Percentiles rank a stretch among this genome's conserved stretches.
These are phyloP conservation scores for Forsythia viridissima DNA, from an alignment of 257 asterid species.

Conservation along the genomic window DNA sequence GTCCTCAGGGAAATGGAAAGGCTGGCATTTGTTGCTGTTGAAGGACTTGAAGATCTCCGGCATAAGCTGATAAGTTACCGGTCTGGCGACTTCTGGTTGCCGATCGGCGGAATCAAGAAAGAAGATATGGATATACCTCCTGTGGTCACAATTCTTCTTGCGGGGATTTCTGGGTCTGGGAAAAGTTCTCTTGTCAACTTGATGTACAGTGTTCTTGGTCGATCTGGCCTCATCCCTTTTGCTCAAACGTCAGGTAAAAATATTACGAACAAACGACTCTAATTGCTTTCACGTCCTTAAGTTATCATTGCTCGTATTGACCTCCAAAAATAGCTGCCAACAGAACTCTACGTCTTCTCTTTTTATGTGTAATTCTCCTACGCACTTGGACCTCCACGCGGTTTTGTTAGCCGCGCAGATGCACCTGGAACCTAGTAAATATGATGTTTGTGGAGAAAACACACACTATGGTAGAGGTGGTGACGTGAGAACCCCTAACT, in stretches of 20 bases:
- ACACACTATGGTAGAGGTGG: too few relatives aligned
- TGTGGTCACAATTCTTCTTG: conserved; percentile 44
- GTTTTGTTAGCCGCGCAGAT: too few relatives aligned
- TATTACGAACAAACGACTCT: too few relatives aligned
- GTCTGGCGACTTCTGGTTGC: conserved; percentile 73
- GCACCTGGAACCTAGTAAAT: too few relatives aligned
- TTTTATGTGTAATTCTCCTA: too few relatives aligned
- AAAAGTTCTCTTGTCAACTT: conserved; percentile 62
- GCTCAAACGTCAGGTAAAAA: conserved; percentile 66
- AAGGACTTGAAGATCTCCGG: conserved; percentile 57
- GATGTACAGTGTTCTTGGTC: conserved; percentile 76
- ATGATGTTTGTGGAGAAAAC: too few relatives aligned
- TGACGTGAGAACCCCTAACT: too few relatives aligned
- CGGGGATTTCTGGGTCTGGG: conserved; percentile 51
- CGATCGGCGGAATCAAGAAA: conserved; percentile 64
- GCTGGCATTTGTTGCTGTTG: conserved; percentile 49
- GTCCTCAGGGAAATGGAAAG: conserved; percentile 73
- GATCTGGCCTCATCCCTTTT: conserved; percentile 70
- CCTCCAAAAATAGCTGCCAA: too few relatives aligned
- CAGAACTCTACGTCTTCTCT: too few relatives aligned
- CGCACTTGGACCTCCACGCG: too few relatives aligned
- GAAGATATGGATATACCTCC: conserved; percentile 58
- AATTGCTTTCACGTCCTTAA: too few relatives aligned
- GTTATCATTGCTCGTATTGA: too few relatives aligned
- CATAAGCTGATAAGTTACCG: conserved; percentile 51